Percentiles rank a stretch among this genome's conserved stretches.
Conservation (phyloP, 805 yeast species). For the Pichia ethanolica region DNA sequence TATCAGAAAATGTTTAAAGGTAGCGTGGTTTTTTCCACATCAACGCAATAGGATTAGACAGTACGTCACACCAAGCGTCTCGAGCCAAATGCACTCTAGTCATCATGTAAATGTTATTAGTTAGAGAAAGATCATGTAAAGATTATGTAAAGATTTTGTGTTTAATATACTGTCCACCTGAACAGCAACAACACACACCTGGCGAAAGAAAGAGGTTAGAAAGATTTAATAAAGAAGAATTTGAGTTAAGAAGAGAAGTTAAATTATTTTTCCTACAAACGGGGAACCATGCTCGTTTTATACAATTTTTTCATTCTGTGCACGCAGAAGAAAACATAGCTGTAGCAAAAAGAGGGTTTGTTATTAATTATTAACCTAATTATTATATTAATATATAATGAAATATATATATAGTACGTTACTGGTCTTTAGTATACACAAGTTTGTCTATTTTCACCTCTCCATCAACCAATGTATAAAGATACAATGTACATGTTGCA, state of each 20-base stretch:
- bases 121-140: not conserved
- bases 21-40: conserved; percentile 99
- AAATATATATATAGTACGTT: no score
- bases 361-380: no score
- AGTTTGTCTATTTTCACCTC: conserved; percentile 74
- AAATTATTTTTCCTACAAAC: not conserved
- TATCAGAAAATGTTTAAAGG: conserved; percentile 38
- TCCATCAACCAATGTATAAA: conserved; percentile 72
- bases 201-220: no score
- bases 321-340: no score
- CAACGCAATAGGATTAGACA: conserved; percentile 45
- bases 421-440: conserved; percentile 1
- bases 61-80: conserved; percentile 45
- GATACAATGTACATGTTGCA: conserved; percentile 65
- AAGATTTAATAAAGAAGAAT: no score
- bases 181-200: not conserved
- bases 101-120: conserved; percentile 48
- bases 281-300: no score
- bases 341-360: no score
- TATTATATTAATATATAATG: no score
- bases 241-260: not conserved
- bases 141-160: not conserved
- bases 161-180: not conserved
- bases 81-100: conserved; percentile 99
- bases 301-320: no score